Evolutionary conservation across 2,329 filamentous ascomycete genomes (phyloP), one percentile per base, ranked within the genome.

Genomic region (Microdochium bolleyi): DNA sequence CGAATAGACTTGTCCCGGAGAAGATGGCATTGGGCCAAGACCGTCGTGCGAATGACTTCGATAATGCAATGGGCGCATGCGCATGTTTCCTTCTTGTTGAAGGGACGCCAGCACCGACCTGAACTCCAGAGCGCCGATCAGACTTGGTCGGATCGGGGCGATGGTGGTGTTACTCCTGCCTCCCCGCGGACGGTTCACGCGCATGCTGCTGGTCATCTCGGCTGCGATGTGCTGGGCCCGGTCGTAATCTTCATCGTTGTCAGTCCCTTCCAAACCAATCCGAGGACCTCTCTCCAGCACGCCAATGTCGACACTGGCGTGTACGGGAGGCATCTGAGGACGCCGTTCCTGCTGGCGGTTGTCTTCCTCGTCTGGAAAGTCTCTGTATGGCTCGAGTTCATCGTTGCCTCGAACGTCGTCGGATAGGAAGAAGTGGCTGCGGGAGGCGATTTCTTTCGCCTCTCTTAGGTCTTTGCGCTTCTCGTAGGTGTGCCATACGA

Each of bases 121-220:
- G 61, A 99, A 99, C 69, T 99, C 94, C 53, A 99, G 75, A 9
- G 89, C 94, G 46, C 94, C 94, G 3, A 99, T 87, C 49, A 99
- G 74, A 73, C 94, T 97, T 1, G 94, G 92, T 46, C 94, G 81
- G 56, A 99, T 96, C 0, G 91, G 88, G 7, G 85, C 92, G 55
- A 92, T 80, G 2, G 89, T 78, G 0, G 88, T 90, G 58, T 85
- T 86, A 58, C 87, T 83, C 57, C 84, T 80, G 48, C 78, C 78
- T 49, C 82, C 77, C 30, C 75, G 73, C 1, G 88, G 83, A 22
- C 90, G 82, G 58, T 84, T 84, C 25, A 97, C 78, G 53, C 92
- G 87, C 94, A 99, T 99, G 67, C 90, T 96, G 67, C 85, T 94
- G 38, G 87, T 86, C 64, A 99, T 82, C 67, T 97, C 92, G 21